phyloP scores from a whole-genome alignment of 2,329 filamentous ascomycete genomes.

The Aspergillus sp. region DNA sequence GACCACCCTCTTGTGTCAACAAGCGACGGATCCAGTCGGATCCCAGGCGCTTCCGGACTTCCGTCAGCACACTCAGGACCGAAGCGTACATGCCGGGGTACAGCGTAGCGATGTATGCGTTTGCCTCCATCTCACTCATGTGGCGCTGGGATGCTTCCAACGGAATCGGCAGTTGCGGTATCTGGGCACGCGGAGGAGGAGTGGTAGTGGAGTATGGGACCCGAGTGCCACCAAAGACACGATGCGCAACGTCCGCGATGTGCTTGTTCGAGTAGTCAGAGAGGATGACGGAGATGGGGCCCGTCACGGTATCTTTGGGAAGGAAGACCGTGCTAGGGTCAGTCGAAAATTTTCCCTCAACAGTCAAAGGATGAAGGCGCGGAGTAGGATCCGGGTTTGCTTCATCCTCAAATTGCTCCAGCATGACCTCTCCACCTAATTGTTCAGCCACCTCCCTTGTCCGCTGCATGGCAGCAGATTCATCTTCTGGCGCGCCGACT shows the following conservation, averaged over 20 bases:
- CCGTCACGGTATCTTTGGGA: constrained; percentile 66
- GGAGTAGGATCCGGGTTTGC: constrained; percentile 42
- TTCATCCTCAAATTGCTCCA: constrained; percentile 45
- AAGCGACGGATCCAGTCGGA: constrained; percentile 58
- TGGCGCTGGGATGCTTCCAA: constrained; percentile 54
- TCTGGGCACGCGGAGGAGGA: constrained; percentile 50
- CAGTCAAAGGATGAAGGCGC: constrained; percentile 72
- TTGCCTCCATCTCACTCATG: constrained; percentile 63
- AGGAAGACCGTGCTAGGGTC: constrained; percentile 72
- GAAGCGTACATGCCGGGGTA: constrained; percentile 63
- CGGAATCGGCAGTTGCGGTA: constrained; percentile 58
- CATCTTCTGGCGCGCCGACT: constrained; percentile 19
- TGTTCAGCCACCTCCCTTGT: constrained; percentile 40
- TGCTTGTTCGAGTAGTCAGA: constrained; percentile 70
- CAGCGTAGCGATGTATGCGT: constrained; percentile 58
- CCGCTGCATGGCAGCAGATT: constrained; percentile 32
- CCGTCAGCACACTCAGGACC: constrained; percentile 55
- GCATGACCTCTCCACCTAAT: constrained; percentile 39
- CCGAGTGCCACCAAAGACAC: constrained; percentile 71
- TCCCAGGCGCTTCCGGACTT: constrained; percentile 61
- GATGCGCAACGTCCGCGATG: constrained; percentile 68
- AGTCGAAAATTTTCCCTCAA: constrained; percentile 71
- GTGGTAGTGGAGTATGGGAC: constrained; percentile 77
- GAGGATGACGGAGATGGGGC: constrained; percentile 69
- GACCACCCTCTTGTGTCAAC: constrained; percentile 55